These are phyloP conservation scores for Ophiostoma piceae DNA, from an alignment of 2,329 filamentous ascomycete species.

Conservation along the genomic window DNA sequence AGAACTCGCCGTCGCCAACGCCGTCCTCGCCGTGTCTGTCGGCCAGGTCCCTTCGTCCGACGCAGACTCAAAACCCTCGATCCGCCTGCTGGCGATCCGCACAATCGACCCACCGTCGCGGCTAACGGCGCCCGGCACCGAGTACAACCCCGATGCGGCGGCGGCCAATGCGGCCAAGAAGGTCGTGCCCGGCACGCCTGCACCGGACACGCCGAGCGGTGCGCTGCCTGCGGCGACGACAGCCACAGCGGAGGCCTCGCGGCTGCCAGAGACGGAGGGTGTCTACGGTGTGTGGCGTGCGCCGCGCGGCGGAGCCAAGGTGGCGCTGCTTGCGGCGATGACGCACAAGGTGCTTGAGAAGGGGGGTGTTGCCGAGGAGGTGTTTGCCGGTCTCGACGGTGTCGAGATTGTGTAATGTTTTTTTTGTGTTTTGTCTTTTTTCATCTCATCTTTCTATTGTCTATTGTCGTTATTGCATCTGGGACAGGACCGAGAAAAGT, in stretches of 20 bases:
- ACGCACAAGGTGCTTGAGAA: constrained; percentile 69
- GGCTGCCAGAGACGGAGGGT: constrained; percentile 48
- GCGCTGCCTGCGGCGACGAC: constrained; percentile 34
- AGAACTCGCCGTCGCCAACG: constrained; percentile 88
- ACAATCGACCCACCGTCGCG: constrained; percentile 71
- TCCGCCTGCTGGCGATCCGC: constrained; percentile 63
- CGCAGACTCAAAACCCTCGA: constrained; percentile 33
- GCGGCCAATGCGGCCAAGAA: constrained; percentile 35
- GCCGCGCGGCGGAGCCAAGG: constrained; percentile 75
- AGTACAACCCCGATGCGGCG: constrained; percentile 56
- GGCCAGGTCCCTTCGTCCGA: constrained; percentile 40
- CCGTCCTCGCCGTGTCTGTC: constrained; percentile 79
- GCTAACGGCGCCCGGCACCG: constrained; percentile 64
- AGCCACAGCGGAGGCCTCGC: constrained; percentile 35
- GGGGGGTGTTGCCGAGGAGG: constrained; percentile 79
- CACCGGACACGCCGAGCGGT: background rate
- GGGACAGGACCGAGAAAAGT: constrained; percentile 7
- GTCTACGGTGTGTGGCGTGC: constrained; percentile 79
- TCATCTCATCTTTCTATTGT: background rate
- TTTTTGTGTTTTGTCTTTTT: background rate
- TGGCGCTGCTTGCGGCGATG: constrained; percentile 65
- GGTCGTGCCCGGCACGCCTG: constrained; percentile 38
- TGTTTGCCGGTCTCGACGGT: constrained; percentile 72
- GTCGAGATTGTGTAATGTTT: constrained; percentile 57
- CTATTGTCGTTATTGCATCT: constrained; percentile 2